Base-by-base conservation (phyloP, 805 yeast species). In the Candida namnaoensis region DNA sequence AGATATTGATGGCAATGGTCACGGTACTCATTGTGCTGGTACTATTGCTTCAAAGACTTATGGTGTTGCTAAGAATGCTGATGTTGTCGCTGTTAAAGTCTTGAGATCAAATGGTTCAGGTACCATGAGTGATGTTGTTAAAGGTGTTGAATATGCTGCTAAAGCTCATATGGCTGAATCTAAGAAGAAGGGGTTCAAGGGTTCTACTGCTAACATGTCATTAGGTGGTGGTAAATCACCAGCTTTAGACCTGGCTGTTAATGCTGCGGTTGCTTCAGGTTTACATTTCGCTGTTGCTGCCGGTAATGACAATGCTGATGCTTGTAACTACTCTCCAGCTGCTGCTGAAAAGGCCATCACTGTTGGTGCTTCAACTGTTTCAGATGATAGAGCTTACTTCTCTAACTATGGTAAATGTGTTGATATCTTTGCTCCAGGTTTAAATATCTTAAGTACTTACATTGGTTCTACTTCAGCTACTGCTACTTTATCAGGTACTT, bases 1-100 rank as follows among this genome's bases (percentile, higher is more conserved):
- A 41, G 88, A 81, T 50, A 55, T 70, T 36, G 96, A 90, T 60
- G 93, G 88, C 41, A 84, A 86, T 54, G 97, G 96, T 40, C 97
- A 88, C 64, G 97, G 97, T 56, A 87, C 96, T 37, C 97, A 88
- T 58, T 87, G 95, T 68, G 95, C 96, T n/a, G 97, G 96, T 65
- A 88, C 95, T 32, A 86, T 90, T 54, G 96, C 82, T 39, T 83
- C 93, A 23, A 69, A 70, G 46, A 68, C 76, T 40, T 86, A 81
- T 49, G 96, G 96, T 66, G 86, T 87, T 42, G 90, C 95, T 43
- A 87, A 88, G 64, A 69, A 76, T 40, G 93, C 90, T 9, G 70
- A 79, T 19, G 62, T 87, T 42, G 88, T 83, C 52, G 95, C 95
- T 28, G 85, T 87, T 45, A 86, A 87, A 61, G 95, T 87, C 9